Percentiles rank a stretch among this genome's conserved stretches.
These are phyloP conservation scores for Nemania abortiva DNA, from an alignment of 2,329 filamentous ascomycete species.

Conservation along the genomic window DNA sequence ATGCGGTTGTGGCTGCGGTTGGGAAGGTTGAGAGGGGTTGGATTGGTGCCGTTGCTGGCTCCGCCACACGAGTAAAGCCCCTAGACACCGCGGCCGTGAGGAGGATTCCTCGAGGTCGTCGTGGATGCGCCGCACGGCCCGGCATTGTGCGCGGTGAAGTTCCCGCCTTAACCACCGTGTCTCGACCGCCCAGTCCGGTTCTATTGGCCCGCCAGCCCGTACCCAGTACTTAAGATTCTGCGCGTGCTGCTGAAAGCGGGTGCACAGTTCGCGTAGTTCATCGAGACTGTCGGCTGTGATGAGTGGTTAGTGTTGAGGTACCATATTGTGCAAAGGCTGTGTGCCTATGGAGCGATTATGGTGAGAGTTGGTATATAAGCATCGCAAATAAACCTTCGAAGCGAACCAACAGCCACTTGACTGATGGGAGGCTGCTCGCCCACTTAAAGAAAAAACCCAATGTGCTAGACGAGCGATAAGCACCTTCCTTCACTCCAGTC, in stretches of 20 bases:
- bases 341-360: not conserved
- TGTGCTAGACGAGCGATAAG: not conserved
- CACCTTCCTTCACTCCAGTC: not conserved
- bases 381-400: not conserved
- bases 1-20: slow-evolving; percentile 26
- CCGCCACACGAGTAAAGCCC: slow-evolving; percentile 66
- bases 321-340: slow-evolving; percentile 2
- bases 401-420: slow-evolving; percentile 17
- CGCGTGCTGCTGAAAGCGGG: slow-evolving; percentile 61
- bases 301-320: slow-evolving; percentile 26
- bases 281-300: slow-evolving; percentile 63
- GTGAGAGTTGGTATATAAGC: not conserved
- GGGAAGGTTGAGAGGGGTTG: slow-evolving; percentile 28
- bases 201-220: slow-evolving; percentile 65
- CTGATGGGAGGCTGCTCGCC: slow-evolving; percentile 3
- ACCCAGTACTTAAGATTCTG: slow-evolving; percentile 67
- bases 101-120: slow-evolving; percentile 57
- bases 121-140: slow-evolving; percentile 68
- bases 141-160: slow-evolving; percentile 69
- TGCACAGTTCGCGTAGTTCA: slow-evolving; percentile 61
- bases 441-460: slow-evolving; percentile 6
- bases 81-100: slow-evolving; percentile 63
- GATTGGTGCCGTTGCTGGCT: slow-evolving; percentile 56
- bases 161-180: slow-evolving; percentile 62
- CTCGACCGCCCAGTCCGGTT: slow-evolving; percentile 67